Evolutionary conservation across 495 filamentous ascomycete species (phyloP).

Genomic region (Chaetomium tenue): DNA sequence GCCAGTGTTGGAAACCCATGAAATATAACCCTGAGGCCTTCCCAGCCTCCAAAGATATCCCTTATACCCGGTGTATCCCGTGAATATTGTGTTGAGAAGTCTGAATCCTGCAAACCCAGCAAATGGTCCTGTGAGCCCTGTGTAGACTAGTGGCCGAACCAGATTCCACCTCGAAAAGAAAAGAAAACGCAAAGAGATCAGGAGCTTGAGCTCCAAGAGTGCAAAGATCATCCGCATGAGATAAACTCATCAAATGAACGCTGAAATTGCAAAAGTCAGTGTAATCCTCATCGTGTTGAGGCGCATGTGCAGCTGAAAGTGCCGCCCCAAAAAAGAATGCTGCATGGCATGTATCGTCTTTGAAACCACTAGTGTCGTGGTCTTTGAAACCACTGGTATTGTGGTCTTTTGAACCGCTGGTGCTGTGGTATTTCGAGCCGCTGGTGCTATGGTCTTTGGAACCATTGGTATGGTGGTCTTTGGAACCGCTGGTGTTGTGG

Average conservation of each 20-base stretch:
- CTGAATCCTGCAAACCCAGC: background rate
- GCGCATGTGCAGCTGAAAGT: background rate
- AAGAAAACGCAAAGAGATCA: background rate
- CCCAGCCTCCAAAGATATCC: background rate
- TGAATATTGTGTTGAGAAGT: background rate
- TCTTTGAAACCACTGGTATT: background rate
- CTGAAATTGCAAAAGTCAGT: background rate
- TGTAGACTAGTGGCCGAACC: background rate
- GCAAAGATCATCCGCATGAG: background rate
- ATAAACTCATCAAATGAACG: background rate
- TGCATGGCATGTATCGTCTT: no score
- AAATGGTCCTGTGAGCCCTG: background rate
- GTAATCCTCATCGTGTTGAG: background rate
- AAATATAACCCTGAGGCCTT: background rate
- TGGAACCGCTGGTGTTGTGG: no score
- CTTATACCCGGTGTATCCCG: background rate
- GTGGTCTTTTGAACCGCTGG: no score
- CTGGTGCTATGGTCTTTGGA: no score
- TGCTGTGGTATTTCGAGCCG: no score
- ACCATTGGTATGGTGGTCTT: no score
- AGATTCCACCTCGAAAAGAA: background rate
- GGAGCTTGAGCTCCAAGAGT: background rate
- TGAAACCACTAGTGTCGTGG: no score
- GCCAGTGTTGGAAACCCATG: background rate
- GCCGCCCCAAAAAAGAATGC: no score